Percentiles rank a stretch among this genome's conserved stretches.
Evolutionary conservation across 352 stramenopile genomes (phyloP).

Genomic region (Plasmopara muralis): DNA sequence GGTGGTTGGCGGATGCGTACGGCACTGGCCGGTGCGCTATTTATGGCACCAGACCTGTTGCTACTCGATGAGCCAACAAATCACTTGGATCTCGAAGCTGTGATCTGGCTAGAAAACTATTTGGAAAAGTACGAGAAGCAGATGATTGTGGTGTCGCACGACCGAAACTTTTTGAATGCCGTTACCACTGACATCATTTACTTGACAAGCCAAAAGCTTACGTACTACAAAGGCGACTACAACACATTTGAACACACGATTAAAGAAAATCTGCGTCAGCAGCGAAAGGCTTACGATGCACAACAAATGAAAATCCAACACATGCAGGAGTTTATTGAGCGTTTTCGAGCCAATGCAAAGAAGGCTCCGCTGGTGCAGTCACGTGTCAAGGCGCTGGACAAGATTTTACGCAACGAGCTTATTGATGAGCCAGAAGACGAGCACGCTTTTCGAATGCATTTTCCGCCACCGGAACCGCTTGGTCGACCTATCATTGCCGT

Average conservation of each 20-base stretch:
- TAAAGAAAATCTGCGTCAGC: constrained; percentile 91
- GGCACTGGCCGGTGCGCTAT: constrained; percentile 90
- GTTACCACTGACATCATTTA: constrained; percentile 95
- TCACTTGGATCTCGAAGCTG: constrained; percentile 87
- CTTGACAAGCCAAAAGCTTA: constrained; percentile 88
- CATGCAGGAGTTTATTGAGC: constrained; percentile 98
- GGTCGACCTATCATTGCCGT: constrained; percentile 93
- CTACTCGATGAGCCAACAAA: constrained; percentile 94
- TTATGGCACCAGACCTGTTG: constrained; percentile 93
- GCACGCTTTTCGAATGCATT: constrained; percentile 91
- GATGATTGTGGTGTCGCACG: constrained; percentile 93
- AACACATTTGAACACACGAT: constrained; percentile 93
- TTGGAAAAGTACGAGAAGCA: constrained; percentile 90
- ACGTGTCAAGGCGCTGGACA: constrained; percentile 91
- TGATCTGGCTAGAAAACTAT: constrained; percentile 91
- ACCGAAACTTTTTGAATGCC: constrained; percentile 95
- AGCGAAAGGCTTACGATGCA: constrained; percentile 85
- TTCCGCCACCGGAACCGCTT: constrained; percentile 92
- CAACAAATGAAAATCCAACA: constrained; percentile 88
- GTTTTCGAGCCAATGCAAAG: constrained; percentile 94
- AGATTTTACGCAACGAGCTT: constrained; percentile 79
- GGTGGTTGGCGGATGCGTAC: constrained; percentile 94
- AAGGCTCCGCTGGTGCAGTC: constrained; percentile 94
- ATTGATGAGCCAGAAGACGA: constrained; percentile 93
- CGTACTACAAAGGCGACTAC: constrained; percentile 94